Evolutionary conservation across 345 rosid species (phyloP).

Genomic region (Ricinus communis): DNA sequence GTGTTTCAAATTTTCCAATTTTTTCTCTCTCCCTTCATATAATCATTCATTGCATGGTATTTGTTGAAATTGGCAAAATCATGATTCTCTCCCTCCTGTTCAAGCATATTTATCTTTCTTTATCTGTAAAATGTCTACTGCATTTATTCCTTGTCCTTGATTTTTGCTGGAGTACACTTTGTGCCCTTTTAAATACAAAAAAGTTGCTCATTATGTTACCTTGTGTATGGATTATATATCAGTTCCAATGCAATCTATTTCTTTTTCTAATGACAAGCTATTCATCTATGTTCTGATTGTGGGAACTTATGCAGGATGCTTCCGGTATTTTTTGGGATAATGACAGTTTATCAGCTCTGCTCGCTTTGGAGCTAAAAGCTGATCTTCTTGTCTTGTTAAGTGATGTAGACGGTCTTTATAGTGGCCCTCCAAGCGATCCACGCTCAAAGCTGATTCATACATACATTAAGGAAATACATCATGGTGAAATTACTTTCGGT

Average conservation of each 20-base stretch:
- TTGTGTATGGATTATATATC: too few relatives aligned
- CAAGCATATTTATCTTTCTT: background rate
- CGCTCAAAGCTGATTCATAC: conserved; percentile 84
- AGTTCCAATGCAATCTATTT: background rate
- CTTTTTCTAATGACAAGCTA: background rate
- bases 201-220: too few relatives aligned
- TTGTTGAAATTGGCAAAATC: background rate
- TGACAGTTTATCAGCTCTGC: conserved; percentile 92
- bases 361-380: conserved; percentile 90
- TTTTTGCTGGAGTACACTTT: background rate
- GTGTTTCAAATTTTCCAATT: background rate
- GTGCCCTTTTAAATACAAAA: background rate
- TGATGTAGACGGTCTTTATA: conserved; percentile 96
- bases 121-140: background rate
- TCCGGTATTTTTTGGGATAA: conserved; percentile 99
- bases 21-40: background rate
- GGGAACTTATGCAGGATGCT: conserved; percentile 65
- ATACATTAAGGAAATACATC: conserved; percentile 78
- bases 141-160: background rate
- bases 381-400: conserved; percentile 94
- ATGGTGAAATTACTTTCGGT: conserved; percentile 84
- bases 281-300: conserved; percentile 5
- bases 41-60: background rate
- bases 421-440: conserved; percentile 96
- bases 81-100: background rate